A percentile compares a stretch with the other conserved stretches of the same genome.
Conservation (phyloP, 768 basidiomycete species). For the Mrakia frigida region DNA sequence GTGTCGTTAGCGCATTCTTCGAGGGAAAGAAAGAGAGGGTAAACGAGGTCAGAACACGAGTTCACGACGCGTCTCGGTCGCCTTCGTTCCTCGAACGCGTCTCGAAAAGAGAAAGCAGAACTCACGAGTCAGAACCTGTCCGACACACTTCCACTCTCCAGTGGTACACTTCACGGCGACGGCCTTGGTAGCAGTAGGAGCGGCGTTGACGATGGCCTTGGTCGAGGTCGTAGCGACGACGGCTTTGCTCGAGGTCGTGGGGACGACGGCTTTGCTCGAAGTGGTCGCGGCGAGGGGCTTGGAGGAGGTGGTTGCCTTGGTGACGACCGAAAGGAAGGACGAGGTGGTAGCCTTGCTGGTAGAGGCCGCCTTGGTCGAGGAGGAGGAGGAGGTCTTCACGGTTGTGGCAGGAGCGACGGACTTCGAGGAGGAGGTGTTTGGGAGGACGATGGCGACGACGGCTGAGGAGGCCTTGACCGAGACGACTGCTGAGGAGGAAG, state of each 20-base stretch:
- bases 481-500: not conserved
- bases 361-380: not conserved
- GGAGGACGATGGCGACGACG: not conserved
- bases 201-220: not conserved
- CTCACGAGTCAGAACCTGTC: conserved; percentile 21
- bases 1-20: conserved; percentile 19
- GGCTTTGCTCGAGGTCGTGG: not conserved
- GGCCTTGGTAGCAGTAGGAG: not conserved
- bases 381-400: not conserved
- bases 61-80: not conserved
- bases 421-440: not conserved
- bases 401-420: not conserved
- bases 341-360: not conserved
- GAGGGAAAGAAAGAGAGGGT: not conserved
- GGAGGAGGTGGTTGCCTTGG: not conserved
- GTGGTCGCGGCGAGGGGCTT: not conserved
- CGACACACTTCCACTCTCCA: conserved; percentile 25
- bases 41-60: not conserved
- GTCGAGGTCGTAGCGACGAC: not conserved
- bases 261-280: not conserved
- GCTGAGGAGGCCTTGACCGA: not conserved
- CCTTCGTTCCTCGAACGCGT: not conserved
- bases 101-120: not conserved
- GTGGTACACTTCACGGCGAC: conserved; percentile 7
- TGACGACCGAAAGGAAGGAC: not conserved